Evolutionary conservation across 148 eudicot genomes (phyloP).

Genomic region (Vaccinium darrowii): DNA sequence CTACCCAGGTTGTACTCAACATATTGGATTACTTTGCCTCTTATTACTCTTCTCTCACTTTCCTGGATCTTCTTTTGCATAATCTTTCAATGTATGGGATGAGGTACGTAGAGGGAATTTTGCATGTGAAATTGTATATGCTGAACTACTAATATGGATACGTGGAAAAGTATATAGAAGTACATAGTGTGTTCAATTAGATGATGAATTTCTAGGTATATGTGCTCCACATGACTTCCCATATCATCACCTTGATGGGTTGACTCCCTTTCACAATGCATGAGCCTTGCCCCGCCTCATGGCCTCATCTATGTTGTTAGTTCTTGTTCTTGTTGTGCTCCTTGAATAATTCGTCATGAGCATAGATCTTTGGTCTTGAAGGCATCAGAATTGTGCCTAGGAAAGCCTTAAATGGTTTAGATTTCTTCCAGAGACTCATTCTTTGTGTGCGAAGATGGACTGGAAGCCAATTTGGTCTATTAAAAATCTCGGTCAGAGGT

Average conservation of each 20-base stretch:
- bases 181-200: not conserved
- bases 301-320: not conserved
- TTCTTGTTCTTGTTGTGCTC: not conserved
- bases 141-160: not conserved
- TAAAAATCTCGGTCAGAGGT: too few relatives aligned
- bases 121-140: not conserved
- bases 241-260: not conserved
- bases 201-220: not conserved
- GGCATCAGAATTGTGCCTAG: not conserved
- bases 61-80: not conserved
- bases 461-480: too few relatives aligned
- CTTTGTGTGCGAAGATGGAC: not conserved
- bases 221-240: not conserved
- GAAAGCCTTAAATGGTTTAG: not conserved
- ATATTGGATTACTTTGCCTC: not conserved
- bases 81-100: not conserved
- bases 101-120: not conserved
- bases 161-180: not conserved
- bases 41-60: slow-evolving; percentile 2
- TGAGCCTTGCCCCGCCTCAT: not conserved
- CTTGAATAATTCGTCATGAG: not conserved
- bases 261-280: not conserved
- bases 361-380: not conserved
- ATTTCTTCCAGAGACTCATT: not conserved
- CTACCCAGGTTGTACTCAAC: not conserved